A percentile compares a stretch with the other conserved stretches of the same genome.
These are phyloP conservation scores for Eimeria sp. DNA, from an alignment of 169 alveolate genomes.

Conservation along the genomic window DNA sequence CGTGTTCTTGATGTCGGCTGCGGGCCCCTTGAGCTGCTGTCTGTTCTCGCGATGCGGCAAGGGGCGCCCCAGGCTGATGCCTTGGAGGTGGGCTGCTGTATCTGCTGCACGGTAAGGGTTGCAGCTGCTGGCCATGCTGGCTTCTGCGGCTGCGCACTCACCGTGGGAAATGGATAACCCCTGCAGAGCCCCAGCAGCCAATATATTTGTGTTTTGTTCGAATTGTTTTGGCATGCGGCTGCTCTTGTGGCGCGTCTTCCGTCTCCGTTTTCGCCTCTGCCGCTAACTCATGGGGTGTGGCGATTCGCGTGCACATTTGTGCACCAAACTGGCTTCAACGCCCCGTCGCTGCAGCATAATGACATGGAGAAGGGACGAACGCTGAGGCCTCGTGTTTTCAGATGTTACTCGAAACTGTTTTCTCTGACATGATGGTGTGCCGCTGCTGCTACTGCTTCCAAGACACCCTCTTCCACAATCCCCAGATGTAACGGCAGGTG, in stretches of 20 bases:
- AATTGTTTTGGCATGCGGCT: not conserved
- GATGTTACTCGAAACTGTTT: conserved; percentile 61
- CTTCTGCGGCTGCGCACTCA: not conserved
- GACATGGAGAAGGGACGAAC: not conserved
- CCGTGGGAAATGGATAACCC: not conserved
- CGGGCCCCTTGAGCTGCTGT: conserved; percentile 91
- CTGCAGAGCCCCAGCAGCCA: not conserved
- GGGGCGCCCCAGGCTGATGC: conserved; percentile 93
- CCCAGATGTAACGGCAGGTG: not conserved
- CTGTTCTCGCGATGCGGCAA: conserved; percentile 91
- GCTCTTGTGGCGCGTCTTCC: not conserved
- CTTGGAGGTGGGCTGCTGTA: conserved; percentile 87
- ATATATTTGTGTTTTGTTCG: not conserved
- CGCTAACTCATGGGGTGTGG: conserved; percentile 27
- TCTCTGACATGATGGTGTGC: conserved; percentile 32
- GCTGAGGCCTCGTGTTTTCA: conserved; percentile 26
- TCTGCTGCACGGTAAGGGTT: not conserved
- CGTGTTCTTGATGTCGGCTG: conserved; percentile 91
- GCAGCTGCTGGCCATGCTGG: not conserved
- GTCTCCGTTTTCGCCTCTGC: not conserved
- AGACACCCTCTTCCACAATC: not conserved
- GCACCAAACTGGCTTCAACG: conserved; percentile 21
- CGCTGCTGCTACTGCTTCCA: not conserved
- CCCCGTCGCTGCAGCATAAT: not conserved
- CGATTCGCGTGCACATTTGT: conserved; percentile 50